Conservation (phyloP, 208 protist genomes). For the Leishmania martiniquensis region DNA sequence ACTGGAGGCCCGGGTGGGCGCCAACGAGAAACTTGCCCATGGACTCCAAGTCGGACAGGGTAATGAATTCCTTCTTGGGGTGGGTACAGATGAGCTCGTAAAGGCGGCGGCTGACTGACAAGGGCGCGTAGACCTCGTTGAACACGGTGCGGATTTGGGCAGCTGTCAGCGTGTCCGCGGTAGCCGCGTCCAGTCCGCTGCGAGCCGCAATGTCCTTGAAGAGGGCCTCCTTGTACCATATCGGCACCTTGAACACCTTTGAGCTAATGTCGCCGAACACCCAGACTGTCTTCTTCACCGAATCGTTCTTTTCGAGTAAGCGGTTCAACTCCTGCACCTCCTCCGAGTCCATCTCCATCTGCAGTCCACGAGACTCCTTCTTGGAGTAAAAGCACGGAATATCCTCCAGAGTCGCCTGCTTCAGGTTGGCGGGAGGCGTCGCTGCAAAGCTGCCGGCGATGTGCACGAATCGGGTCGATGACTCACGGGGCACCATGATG, state of each 20-base stretch:
- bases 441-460: slow-evolving; percentile 53
- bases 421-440: slow-evolving; percentile 56
- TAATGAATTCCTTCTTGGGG: slow-evolving; percentile 56
- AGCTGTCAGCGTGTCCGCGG: slow-evolving; percentile 43
- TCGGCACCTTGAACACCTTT: slow-evolving; percentile 78
- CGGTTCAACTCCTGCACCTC: slow-evolving; percentile 58
- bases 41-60: slow-evolving; percentile 66
- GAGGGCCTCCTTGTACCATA: slow-evolving; percentile 81
- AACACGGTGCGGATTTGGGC: slow-evolving; percentile 65
- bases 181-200: slow-evolving; percentile 26
- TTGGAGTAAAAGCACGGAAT: slow-evolving; percentile 83
- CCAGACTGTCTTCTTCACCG: slow-evolving; percentile 41
- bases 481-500: slow-evolving; percentile 33
- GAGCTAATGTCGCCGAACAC: slow-evolving; percentile 69
- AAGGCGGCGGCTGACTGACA: slow-evolving; percentile 68
- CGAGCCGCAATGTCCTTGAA: slow-evolving; percentile 68
- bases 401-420: slow-evolving; percentile 59
- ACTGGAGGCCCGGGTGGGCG: slow-evolving; percentile 92
- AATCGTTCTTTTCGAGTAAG: slow-evolving; percentile 46
- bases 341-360: slow-evolving; percentile 23
- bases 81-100: slow-evolving; percentile 78
- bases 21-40: slow-evolving; percentile 79
- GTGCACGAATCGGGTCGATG: slow-evolving; percentile 52
- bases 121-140: slow-evolving; percentile 50
- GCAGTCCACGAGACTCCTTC: slow-evolving; percentile 55